Percentiles rank a stretch among this genome's conserved stretches.
Evolutionary conservation across 345 rosid genomes (phyloP).

Genomic region (Heritiera fomes): DNA sequence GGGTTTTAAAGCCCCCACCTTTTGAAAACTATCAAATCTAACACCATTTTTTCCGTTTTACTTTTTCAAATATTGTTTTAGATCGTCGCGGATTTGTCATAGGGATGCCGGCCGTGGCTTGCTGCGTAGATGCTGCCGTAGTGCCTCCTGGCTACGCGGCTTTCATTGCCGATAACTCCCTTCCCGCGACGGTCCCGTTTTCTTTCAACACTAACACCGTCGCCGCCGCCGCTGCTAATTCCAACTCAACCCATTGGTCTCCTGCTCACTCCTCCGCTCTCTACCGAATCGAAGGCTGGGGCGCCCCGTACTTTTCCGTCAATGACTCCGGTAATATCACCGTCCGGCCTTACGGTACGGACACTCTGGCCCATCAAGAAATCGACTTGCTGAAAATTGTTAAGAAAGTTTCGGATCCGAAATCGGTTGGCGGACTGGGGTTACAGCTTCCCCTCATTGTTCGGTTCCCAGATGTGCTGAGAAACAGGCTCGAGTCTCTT

Average conservation of each 20-base stretch:
- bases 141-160: conserved; percentile 60
- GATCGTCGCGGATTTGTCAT: conserved; percentile 33
- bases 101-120: conserved; percentile 87
- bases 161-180: conserved; percentile 39
- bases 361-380: conserved; percentile 74
- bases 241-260: conserved; percentile 57
- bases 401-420: conserved; percentile 77
- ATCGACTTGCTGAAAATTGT: conserved; percentile 77
- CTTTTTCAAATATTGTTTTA: background rate
- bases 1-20: conserved; percentile 91
- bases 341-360: conserved; percentile 66
- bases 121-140: conserved; percentile 69
- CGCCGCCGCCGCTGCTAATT: conserved; percentile 18
- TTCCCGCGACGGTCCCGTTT: conserved; percentile 38
- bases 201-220: conserved; percentile 16
- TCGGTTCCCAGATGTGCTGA: conserved; percentile 77
- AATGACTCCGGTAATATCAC: conserved; percentile 71
- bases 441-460: conserved; percentile 76
- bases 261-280: conserved; percentile 64
- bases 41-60: conserved; percentile 9
- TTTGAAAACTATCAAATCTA: conserved; percentile 37
- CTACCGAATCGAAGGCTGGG: conserved; percentile 82
- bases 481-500: conserved; percentile 76
- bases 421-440: conserved; percentile 72
- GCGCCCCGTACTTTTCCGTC: conserved; percentile 81